Conservation (phyloP, 345 rosid genomes). For the Euphorbia lathyris region DNA sequence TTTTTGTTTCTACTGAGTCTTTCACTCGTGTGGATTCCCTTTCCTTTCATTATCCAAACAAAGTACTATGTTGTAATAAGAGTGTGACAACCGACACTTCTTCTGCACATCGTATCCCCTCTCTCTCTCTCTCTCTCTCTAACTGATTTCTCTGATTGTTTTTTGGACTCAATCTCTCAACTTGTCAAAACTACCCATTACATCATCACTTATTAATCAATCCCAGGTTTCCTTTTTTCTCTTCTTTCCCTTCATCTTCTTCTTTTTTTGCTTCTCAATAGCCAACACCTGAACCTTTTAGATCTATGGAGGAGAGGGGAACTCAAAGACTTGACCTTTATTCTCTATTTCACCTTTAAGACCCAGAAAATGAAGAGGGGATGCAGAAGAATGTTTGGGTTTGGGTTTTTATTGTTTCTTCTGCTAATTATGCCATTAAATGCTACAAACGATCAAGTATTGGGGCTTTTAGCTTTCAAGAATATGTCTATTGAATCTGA, state of each 20-base stretch:
- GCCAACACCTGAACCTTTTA: no score
- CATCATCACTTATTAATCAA: no score
- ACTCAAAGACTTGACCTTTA: not conserved
- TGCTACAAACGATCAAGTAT: slow-evolving; percentile 40
- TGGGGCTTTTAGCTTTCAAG: slow-evolving; percentile 58
- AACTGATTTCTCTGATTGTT: not conserved
- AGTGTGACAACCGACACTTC: slow-evolving; percentile 10
- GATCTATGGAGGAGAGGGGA: slow-evolving; percentile 25
- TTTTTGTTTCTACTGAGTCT: no score
- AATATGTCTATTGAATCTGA: slow-evolving; percentile 55
- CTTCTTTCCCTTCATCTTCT: not conserved
- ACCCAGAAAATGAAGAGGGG: slow-evolving; percentile 32
- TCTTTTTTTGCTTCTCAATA: not conserved
- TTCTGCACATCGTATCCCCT: slow-evolving; percentile 6
- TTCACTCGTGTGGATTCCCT: not conserved
- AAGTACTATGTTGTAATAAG: not conserved
- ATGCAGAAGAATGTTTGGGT: slow-evolving; percentile 23
- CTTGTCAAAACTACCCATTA: slow-evolving; percentile 7
- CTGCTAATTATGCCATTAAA: slow-evolving; percentile 21
- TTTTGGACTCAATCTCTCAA: slow-evolving; percentile 12
- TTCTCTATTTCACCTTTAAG: not conserved
- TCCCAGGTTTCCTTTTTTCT: not conserved
- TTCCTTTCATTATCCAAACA: not conserved
- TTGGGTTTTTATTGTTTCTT: slow-evolving; percentile 25
- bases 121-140: slow-evolving; percentile 3